phyloP scores from a whole-genome alignment of 371 early-diverging fungal genomes.

The Apophysomyces ossiformis region DNA sequence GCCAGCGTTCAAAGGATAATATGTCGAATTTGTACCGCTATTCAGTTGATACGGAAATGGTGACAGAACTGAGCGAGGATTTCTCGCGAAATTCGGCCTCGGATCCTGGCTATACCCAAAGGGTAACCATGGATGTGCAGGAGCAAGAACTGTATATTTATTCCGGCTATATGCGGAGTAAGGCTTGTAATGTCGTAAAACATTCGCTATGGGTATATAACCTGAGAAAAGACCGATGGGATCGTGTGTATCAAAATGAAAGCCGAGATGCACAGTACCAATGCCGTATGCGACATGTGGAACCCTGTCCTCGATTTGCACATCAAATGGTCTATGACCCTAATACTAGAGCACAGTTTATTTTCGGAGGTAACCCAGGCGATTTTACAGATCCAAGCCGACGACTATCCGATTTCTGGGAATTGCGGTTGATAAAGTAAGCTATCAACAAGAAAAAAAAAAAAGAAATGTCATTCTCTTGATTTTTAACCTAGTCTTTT shows the following conservation, averaged over 20 bases:
- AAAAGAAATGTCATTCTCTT: too few relatives aligned
- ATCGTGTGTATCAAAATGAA: conserved; percentile 75
- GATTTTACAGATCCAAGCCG: conserved; percentile 44
- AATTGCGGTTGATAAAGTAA: conserved; percentile 70
- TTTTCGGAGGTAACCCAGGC: conserved; percentile 93
- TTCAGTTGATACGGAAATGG: conserved; percentile 73
- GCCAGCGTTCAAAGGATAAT: conserved; percentile 82
- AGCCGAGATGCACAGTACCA: conserved; percentile 48
- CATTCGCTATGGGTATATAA: conserved; percentile 82
- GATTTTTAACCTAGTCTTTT: too few relatives aligned
- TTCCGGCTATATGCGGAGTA: conserved; percentile 63
- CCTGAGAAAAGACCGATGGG: conserved; percentile 70
- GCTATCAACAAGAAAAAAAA: neutral
- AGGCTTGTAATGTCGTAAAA: conserved; percentile 61
- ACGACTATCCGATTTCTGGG: conserved; percentile 89
- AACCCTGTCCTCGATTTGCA: conserved; percentile 86
- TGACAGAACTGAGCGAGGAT: conserved; percentile 75
- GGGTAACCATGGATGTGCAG: conserved; percentile 80
- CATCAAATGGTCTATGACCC: conserved; percentile 85
- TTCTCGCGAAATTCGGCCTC: conserved; percentile 73
- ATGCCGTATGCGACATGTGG: conserved; percentile 50
- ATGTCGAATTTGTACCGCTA: conserved; percentile 81
- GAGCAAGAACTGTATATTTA: conserved; percentile 84
- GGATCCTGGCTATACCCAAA: conserved; percentile 83
- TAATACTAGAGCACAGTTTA: conserved; percentile 62